phyloP scores from a whole-genome alignment of 208 protist genomes.

The Blastocrithidia nonstop region DNA sequence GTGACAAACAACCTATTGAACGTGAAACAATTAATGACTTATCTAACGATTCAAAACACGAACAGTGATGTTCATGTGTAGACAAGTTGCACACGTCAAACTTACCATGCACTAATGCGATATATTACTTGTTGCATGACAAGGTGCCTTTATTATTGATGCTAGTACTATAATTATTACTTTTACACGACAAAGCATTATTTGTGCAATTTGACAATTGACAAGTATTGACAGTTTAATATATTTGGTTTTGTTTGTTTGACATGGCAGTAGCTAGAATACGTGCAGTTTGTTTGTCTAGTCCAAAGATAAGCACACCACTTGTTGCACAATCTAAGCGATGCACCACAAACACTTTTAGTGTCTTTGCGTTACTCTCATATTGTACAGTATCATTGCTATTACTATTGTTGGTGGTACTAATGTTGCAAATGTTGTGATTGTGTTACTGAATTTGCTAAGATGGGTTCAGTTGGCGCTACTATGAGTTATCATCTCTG shows the following conservation, averaged over 20 bases:
- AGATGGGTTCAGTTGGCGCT: neutral
- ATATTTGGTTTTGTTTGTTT: constrained; percentile 13
- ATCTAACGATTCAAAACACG: neutral
- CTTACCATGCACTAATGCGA: constrained; percentile 32
- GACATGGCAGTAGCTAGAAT: constrained; percentile 22
- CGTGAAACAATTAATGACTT: constrained; percentile 10
- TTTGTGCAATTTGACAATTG: neutral
- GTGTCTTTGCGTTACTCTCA: neutral
- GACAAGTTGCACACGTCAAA: constrained; percentile 22
- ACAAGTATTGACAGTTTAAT: neutral
- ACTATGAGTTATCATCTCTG: too few relatives aligned
- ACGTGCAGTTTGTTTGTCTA: constrained; percentile 27
- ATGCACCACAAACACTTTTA: constrained; percentile 60
- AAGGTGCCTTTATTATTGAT: neutral
- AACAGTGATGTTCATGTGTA: constrained; percentile 25
- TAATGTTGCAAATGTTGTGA: too few relatives aligned
- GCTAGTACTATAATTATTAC: neutral
- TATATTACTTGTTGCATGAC: too few relatives aligned
- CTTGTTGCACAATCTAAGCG: constrained; percentile 74
- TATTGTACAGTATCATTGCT: neutral
- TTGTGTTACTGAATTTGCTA: neutral
- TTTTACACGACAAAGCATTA: too few relatives aligned
- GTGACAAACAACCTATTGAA: constrained; percentile 50
- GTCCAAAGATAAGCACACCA: constrained; percentile 67
- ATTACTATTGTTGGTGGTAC: too few relatives aligned